Percentiles rank a stretch among this genome's conserved stretches.
Conservation (phyloP, 192 early-diverging fungal genomes). For the Coemansia biformis region DNA sequence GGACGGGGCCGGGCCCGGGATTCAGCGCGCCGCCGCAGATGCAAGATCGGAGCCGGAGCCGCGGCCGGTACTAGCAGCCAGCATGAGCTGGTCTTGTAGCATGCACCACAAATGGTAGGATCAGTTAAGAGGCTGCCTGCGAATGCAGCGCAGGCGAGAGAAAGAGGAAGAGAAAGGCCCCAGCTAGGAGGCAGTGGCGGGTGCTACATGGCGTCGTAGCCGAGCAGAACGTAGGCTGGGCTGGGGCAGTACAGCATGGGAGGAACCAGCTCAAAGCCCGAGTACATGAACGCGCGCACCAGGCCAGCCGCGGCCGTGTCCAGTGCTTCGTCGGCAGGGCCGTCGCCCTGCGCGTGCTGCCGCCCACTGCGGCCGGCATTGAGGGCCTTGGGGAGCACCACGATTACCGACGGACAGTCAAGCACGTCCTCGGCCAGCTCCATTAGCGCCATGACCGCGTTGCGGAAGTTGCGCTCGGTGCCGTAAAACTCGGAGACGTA, state of each 20-base stretch:
- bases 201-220: constrained; percentile 53
- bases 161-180: constrained; percentile 3
- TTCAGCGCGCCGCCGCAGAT: constrained; percentile 28
- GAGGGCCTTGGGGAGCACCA: constrained; percentile 30
- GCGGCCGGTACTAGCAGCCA: not conserved
- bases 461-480: constrained; percentile 34
- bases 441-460: constrained; percentile 43
- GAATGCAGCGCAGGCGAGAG: not conserved
- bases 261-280: constrained; percentile 58
- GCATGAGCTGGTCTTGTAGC: too few species aligned
- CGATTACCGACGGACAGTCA: constrained; percentile 27
- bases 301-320: constrained; percentile 34
- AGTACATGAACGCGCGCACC: constrained; percentile 60
- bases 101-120: too few species aligned
- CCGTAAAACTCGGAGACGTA: constrained; percentile 21
- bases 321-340: not conserved
- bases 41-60: constrained; percentile 4
- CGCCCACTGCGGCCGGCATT: not conserved
- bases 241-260: constrained; percentile 56
- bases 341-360: too few species aligned
- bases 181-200: not conserved
- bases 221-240: constrained; percentile 52
- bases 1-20: constrained; percentile 1
- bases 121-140: too few species aligned
- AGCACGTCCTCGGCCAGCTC: constrained; percentile 51